Conservation (phyloP, 2,329 filamentous ascomycete genomes). For the Ceratocystis lukuohia region DNA sequence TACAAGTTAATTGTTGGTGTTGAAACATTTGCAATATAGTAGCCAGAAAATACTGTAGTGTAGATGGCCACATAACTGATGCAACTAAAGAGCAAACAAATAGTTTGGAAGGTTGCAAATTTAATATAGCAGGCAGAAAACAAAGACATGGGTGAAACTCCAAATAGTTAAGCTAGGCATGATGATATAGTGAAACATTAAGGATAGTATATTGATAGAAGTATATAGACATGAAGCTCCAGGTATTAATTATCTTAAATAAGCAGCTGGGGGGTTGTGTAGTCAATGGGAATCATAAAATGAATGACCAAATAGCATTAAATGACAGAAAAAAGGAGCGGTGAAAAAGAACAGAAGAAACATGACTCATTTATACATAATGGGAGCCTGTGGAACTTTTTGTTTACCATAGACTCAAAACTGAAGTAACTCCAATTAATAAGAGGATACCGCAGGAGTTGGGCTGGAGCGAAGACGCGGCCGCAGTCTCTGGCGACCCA, state of each 20-base stretch:
- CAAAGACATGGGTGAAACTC: too few relatives aligned
- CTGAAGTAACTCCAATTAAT: background rate
- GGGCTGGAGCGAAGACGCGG: background rate
- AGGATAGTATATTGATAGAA: background rate
- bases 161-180: background rate
- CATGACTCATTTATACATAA: background rate
- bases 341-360: background rate
- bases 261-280: background rate
- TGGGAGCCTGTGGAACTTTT: background rate
- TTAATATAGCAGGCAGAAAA: background rate
- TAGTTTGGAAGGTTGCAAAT: too few relatives aligned
- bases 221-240: background rate
- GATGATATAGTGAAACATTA: background rate
- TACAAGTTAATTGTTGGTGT: too few relatives aligned
- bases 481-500: background rate
- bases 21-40: too few relatives aligned
- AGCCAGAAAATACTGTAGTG: too few relatives aligned
- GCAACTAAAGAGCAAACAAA: too few relatives aligned
- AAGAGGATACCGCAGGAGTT: background rate
- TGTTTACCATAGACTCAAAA: constrained; percentile 5
- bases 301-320: background rate
- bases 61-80: too few relatives aligned
- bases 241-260: background rate
- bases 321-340: background rate
- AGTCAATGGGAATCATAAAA: background rate